Evolutionary conservation across 1,284 basidiomycete genomes (phyloP), one percentile per base, ranked within the genome.

Genomic region (Sanghuangporus weigelae): DNA sequence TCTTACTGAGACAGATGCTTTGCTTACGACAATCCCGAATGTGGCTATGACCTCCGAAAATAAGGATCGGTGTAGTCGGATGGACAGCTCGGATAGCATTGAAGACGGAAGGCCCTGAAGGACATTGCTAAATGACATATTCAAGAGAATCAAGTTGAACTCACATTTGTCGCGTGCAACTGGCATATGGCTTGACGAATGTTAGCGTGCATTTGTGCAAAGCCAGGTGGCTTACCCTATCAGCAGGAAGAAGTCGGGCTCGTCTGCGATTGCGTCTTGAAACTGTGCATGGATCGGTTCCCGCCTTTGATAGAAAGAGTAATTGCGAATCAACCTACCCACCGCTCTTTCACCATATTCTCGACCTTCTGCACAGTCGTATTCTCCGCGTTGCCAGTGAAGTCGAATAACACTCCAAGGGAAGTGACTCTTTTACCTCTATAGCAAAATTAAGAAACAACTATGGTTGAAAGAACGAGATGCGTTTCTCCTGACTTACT

Each of bases 211-310:
- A 31, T 82, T 44, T 44, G 42, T 44, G 19, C 8, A 7, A 44
- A 19, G 19, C 42, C n/a, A 44, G 42, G 42, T 44, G 42, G 19
- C 42, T 31, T 31, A 31, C 21, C 89, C 90, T 60, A 80, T 81
- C 49, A 92, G 81, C 60, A 92, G 69, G 78, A 95, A 95, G 64
- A 93, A 79, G 72, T 95, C 92, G 16, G 92, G 92, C 69, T 87
- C 86, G 12, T 93, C 90, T 50, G 79, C 71, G 66, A 95, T 93
- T 0, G 87, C 91, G 16, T 93, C 87, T 0, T 77, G 69, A 72
- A 95, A 95, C 90, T 90, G 66, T 16, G n/a, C 26, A 26, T 5
- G 10, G 12, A 8, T 14, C 40, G 26, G 14, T 35, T 26, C 26
- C 26, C 26, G 26, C 26, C 53, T 7, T 4, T 19, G 14, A 23